phyloP scores from a whole-genome alignment of 2,329 filamentous ascomycete species.

The Beauveria asiatica region DNA sequence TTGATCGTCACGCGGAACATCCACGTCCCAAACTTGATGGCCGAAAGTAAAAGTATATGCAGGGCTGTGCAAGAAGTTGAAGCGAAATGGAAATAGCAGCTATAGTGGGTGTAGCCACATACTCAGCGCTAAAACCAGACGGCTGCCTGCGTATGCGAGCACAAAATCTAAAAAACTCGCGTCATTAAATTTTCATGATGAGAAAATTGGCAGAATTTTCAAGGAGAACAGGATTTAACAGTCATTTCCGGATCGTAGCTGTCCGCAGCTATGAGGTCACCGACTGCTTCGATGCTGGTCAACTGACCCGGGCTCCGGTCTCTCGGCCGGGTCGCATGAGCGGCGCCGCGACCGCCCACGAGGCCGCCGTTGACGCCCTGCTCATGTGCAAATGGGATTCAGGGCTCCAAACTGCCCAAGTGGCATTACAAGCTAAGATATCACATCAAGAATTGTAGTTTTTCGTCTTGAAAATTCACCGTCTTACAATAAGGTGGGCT shows the following conservation, averaged over 20 bases:
- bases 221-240: not conserved
- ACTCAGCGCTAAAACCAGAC: too few species aligned
- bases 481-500: not conserved
- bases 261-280: not conserved
- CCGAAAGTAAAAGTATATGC: not conserved
- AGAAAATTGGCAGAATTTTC: too few species aligned
- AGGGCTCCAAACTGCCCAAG: not conserved
- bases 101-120: too few species aligned
- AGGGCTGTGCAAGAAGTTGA: not conserved
- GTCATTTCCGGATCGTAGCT: not conserved
- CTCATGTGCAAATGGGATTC: not conserved
- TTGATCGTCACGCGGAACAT: not conserved
- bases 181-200: too few species aligned
- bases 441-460: not conserved
- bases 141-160: too few species aligned
- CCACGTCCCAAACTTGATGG: not conserved
- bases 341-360: not conserved
- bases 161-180: not conserved
- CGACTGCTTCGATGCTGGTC: not conserved
- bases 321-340: conserved; percentile 9
- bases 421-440: too few species aligned
- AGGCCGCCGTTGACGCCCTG: not conserved
- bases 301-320: not conserved
- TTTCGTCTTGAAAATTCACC: too few species aligned
- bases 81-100: not conserved